Conservation (phyloP, 2,329 filamentous ascomycete genomes). For the Cordyceps militaris region DNA sequence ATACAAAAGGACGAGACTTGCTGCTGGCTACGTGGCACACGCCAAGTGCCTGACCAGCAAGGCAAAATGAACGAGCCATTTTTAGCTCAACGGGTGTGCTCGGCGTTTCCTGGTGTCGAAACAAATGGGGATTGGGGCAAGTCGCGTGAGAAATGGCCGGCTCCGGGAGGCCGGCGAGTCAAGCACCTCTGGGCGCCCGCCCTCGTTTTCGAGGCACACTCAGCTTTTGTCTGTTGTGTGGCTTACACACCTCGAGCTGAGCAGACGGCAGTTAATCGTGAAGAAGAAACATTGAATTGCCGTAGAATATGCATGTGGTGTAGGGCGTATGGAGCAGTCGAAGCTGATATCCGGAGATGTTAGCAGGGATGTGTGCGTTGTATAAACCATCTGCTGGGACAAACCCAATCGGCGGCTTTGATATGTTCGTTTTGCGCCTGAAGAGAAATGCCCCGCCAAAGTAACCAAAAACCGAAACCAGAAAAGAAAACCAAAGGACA, state of each 20-base stretch:
- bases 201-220: not conserved
- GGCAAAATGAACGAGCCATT: conserved; percentile 1
- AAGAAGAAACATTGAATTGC: not conserved
- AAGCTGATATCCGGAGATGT: no score
- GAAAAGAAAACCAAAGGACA: not conserved
- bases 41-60: not conserved
- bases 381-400: not conserved
- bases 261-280: not conserved
- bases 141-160: conserved; percentile 1
- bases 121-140: conserved; percentile 1
- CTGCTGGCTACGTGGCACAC: not conserved
- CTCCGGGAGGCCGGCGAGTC: not conserved
- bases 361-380: not conserved
- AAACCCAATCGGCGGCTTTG: not conserved
- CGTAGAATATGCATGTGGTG: not conserved
- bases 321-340: not conserved
- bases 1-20: not conserved
- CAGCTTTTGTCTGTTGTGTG: not conserved
- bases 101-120: not conserved
- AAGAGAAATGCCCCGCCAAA: not conserved
- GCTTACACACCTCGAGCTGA: not conserved
- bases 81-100: not conserved
- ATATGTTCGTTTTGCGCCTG: not conserved
- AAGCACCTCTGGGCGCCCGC: not conserved
- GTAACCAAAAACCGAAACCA: not conserved